Evolutionary conservation across 306 rosid species (phyloP).

Genomic region (Cyamopsis tetragonoloba): DNA sequence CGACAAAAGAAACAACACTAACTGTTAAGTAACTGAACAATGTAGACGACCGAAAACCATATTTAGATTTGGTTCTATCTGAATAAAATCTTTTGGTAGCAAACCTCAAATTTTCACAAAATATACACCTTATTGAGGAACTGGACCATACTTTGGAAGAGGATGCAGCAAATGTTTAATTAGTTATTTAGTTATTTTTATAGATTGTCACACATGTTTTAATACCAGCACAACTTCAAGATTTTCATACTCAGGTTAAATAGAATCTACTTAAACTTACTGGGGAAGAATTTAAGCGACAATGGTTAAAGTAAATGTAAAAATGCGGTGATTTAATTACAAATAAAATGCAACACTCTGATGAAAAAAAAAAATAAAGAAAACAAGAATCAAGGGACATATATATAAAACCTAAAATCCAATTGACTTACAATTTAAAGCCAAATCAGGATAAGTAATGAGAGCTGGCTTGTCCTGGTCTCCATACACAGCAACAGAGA

Average conservation of each 20-base stretch:
- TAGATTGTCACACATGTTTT: background rate
- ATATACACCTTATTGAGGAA: background rate
- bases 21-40: background rate
- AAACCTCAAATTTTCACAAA: background rate
- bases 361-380: background rate
- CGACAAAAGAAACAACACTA: background rate
- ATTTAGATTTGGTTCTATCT: background rate
- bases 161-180: background rate
- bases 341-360: background rate
- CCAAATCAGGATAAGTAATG: constrained; percentile 90
- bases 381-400: background rate
- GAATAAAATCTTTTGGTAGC: constrained; percentile 1
- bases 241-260: background rate
- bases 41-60: background rate
- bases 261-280: background rate
- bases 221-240: background rate
- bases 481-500: constrained; percentile 82
- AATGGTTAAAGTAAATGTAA: background rate
- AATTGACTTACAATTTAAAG: constrained; percentile 70
- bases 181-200: background rate
- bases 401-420: background rate
- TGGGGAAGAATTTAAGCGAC: background rate
- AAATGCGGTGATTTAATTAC: background rate
- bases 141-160: background rate
- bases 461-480: constrained; percentile 96